Percentiles rank a stretch among this genome's conserved stretches.
phyloP scores from a whole-genome alignment of 495 filamentous ascomycete genomes.

The Geoglossum glabrum region DNA sequence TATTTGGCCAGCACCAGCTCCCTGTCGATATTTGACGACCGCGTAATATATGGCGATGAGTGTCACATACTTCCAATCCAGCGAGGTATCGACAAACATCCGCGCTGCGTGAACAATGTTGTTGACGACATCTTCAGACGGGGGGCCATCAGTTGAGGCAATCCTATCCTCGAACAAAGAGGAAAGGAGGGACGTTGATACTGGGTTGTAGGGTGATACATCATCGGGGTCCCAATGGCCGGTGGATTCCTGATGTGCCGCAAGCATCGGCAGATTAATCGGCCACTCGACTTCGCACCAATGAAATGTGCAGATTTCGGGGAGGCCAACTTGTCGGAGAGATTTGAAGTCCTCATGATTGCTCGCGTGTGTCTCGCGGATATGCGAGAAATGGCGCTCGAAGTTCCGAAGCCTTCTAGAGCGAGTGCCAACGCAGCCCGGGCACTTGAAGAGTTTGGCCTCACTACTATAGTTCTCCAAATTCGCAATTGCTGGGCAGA shows the following conservation, averaged over 20 bases:
- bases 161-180: neutral
- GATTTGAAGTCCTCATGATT: constrained; percentile 5
- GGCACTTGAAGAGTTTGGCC: constrained; percentile 10
- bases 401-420: neutral
- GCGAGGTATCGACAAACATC: constrained; percentile 2
- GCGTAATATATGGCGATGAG: constrained; percentile 6
- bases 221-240: constrained; percentile 12
- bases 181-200: neutral
- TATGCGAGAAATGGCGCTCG: constrained; percentile 5
- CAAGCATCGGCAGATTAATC: constrained; percentile 12
- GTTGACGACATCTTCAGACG: neutral
- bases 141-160: constrained; percentile 3
- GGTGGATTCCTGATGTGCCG: constrained; percentile 9
- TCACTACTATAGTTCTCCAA: neutral
- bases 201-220: constrained; percentile 3
- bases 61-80: neutral
- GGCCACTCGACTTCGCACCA: constrained; percentile 14
- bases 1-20: neutral
- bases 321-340: constrained; percentile 5
- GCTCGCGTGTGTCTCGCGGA: constrained; percentile 1
- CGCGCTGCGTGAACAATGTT: constrained; percentile 6
- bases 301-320: neutral
- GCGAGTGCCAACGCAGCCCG: constrained; percentile 7
- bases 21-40: neutral
- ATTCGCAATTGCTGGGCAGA: neutral